Conservation (phyloP, 2,329 filamentous ascomycete species). For the Setomelanomma holmii region DNA sequence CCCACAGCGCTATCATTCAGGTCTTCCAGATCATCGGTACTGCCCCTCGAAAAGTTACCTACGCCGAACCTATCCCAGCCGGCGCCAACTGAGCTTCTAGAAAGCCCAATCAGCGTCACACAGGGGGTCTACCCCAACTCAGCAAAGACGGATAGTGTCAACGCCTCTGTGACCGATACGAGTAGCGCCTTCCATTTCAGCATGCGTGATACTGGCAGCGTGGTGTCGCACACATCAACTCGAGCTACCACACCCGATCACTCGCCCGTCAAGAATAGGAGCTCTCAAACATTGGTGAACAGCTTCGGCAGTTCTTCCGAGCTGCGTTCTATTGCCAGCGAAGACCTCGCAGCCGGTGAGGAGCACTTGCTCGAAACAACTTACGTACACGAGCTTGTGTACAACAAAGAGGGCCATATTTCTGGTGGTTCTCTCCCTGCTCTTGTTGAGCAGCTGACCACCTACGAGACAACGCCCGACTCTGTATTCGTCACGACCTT, state of each 20-base stretch:
- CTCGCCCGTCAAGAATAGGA: conserved; percentile 60
- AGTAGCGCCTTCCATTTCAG: conserved; percentile 78
- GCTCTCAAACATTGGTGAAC: conserved; percentile 64
- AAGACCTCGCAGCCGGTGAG: conserved; percentile 81
- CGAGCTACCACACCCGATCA: conserved; percentile 85
- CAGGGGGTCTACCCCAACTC: conserved; percentile 38
- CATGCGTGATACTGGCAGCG: conserved; percentile 75
- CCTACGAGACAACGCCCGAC: conserved; percentile 91
- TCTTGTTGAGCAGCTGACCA: conserved; percentile 91
- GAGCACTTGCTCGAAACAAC: conserved; percentile 88
- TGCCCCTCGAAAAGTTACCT: conserved; percentile 38
- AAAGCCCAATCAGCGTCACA: conserved; percentile 46
- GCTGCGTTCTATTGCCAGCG: conserved; percentile 69
- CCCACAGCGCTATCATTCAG: conserved; percentile 50
- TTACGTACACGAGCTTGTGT: conserved; percentile 87
- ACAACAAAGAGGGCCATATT: conserved; percentile 95
- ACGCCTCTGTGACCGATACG: conserved; percentile 78
- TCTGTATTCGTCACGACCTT: conserved; percentile 92
- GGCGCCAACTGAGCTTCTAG: conserved; percentile 35
- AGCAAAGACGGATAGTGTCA: conserved; percentile 66
- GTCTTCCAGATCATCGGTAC: conserved; percentile 59
- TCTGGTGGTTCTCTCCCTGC: conserved; percentile 89
- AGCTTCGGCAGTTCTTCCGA: conserved; percentile 71
- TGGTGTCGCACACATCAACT: conserved; percentile 82
- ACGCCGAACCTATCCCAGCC: conserved; percentile 35